A percentile compares a stretch with the other conserved stretches of the same genome.
Conservation (phyloP, 116 monocot species). For the Cymodocea nodosa region DNA sequence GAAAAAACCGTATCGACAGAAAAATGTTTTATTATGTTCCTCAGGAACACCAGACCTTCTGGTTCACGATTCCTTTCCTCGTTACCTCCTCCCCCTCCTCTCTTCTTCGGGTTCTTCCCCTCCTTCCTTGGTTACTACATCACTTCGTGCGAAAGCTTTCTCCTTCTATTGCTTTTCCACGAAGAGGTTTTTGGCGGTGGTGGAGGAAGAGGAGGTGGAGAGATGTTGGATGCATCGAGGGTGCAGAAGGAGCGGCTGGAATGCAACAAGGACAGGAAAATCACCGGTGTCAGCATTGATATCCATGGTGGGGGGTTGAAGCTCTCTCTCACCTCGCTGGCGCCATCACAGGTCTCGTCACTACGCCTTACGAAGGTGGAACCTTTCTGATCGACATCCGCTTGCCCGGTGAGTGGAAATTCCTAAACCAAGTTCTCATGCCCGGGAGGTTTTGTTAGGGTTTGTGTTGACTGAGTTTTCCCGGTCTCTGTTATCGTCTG, state of each 20-base stretch:
- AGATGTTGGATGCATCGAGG: slow-evolving; percentile 80
- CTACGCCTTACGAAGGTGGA: slow-evolving; percentile 90
- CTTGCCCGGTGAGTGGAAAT: slow-evolving; percentile 37
- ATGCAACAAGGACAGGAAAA: slow-evolving; percentile 52
- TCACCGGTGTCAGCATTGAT: slow-evolving; percentile 71
- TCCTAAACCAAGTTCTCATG: no score
- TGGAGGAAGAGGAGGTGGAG: background rate
- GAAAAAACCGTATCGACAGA: no score
- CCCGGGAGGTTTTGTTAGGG: background rate
- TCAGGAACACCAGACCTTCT: no score
- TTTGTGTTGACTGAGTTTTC: background rate
- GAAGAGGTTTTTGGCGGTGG: no score
- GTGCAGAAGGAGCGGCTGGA: slow-evolving; percentile 92
- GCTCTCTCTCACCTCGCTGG: slow-evolving; percentile 73
- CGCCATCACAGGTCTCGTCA: slow-evolving; percentile 72
- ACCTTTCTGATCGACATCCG: slow-evolving; percentile 83
- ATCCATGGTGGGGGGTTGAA: slow-evolving; percentile 30
- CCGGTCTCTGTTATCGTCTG: no score
- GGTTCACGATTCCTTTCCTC: no score
- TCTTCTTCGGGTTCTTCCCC: no score
- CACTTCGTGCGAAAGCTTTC: no score
- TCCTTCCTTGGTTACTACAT: no score
- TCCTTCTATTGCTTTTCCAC: no score
- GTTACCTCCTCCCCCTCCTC: no score
- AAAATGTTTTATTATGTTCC: no score